Percentiles rank a stretch among this genome's conserved stretches.
Evolutionary conservation across 2,329 filamentous ascomycete species (phyloP).

Genomic region (Trichoderma oligosporum): DNA sequence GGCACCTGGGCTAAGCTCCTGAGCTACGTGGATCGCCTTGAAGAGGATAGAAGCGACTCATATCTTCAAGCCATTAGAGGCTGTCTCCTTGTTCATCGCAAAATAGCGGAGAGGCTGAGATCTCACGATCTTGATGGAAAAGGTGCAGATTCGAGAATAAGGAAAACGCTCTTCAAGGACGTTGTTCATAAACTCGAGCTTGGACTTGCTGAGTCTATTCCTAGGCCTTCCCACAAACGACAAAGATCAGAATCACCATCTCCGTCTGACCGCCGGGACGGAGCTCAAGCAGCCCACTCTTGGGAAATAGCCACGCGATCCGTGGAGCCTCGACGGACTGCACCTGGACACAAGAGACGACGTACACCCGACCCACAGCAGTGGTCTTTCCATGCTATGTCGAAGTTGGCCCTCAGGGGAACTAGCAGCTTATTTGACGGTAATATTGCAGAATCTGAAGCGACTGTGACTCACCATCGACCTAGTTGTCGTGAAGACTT

Average conservation of each 20-base stretch:
- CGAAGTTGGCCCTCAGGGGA: neutral
- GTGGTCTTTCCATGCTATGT: neutral
- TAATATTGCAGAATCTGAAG: neutral
- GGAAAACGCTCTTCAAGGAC: conserved; percentile 7
- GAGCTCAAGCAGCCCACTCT: neutral
- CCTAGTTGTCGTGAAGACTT: conserved; percentile 16
- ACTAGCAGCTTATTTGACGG: neutral
- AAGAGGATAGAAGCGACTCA: conserved; percentile 8
- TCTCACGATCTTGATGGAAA: neutral
- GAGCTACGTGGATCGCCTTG: neutral
- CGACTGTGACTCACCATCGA: too few relatives aligned
- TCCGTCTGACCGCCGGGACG: neutral
- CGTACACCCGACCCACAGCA: neutral
- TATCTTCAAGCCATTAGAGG: conserved; percentile 13
- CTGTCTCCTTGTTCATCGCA: conserved; percentile 7
- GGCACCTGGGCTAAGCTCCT: neutral
- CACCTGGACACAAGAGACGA: neutral
- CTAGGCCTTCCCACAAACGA: conserved; percentile 2
- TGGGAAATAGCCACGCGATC: neutral
- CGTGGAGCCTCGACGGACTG: neutral
- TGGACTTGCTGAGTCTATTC: conserved; percentile 1
- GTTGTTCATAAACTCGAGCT: conserved; percentile 15
- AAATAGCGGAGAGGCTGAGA: conserved; percentile 3
- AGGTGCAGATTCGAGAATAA: conserved; percentile 4
- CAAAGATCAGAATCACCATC: conserved; percentile 15